These are phyloP conservation scores for Megacollybia platyphylla DNA, from an alignment of 1,284 basidiomycete species.

Conservation along the genomic window DNA sequence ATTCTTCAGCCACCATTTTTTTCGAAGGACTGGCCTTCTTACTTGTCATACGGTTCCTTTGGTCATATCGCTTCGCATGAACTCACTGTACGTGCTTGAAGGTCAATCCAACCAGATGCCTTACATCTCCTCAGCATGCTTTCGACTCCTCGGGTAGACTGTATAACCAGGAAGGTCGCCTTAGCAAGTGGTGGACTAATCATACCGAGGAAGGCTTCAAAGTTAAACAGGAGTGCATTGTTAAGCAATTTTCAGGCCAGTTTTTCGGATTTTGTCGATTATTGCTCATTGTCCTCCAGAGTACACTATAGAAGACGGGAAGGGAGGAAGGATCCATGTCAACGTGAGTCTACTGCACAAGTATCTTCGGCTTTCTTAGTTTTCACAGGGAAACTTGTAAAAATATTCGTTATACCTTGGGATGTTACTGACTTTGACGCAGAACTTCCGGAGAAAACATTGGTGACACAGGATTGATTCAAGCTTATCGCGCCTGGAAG, in stretches of 20 bases:
- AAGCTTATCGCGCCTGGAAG: slow-evolving; percentile 84
- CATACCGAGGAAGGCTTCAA: slow-evolving; percentile 78
- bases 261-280: slow-evolving; percentile 5
- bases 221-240: slow-evolving; percentile 76
- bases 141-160: slow-evolving; percentile 86
- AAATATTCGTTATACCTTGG: not conserved
- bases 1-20: slow-evolving; percentile 93
- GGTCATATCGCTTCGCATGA: slow-evolving; percentile 87
- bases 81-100: slow-evolving; percentile 45
- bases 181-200: slow-evolving; percentile 84
- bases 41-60: slow-evolving; percentile 86
- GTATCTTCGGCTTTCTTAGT: not conserved
- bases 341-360: slow-evolving; percentile 45
- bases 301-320: slow-evolving; percentile 77
- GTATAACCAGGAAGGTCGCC: slow-evolving; percentile 71
- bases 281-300: slow-evolving; percentile 21
- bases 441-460: slow-evolving; percentile 87
- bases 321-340: slow-evolving; percentile 74
- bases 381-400: slow-evolving; percentile 55
- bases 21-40: slow-evolving; percentile 73
- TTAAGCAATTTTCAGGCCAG: slow-evolving; percentile 74
- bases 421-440: slow-evolving; percentile 6
- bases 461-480: slow-evolving; percentile 77
- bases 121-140: slow-evolving; percentile 50
- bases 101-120: slow-evolving; percentile 1